Conservation (phyloP, 1,284 basidiomycete genomes). For the Wallemia mellicola region DNA sequence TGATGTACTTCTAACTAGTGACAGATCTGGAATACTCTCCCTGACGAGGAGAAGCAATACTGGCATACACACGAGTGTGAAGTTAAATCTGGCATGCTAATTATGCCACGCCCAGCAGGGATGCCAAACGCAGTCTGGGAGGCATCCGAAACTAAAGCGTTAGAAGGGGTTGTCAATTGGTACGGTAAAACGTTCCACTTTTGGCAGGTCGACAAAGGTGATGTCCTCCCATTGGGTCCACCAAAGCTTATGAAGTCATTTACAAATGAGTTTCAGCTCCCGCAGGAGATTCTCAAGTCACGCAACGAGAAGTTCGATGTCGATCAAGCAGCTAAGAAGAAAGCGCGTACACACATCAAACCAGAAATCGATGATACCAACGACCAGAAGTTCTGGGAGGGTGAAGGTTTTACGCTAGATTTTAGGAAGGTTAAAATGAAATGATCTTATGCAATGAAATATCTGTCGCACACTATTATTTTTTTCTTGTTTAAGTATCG, state of each 20-base stretch:
- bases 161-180: slow-evolving; percentile 6
- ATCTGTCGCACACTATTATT: too few species aligned
- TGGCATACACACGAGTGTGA: slow-evolving; percentile 25
- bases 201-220: slow-evolving; percentile 4
- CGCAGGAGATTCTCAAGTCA: background rate
- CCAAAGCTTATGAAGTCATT: slow-evolving; percentile 3
- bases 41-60: slow-evolving; percentile 21
- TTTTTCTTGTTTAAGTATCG: too few species aligned
- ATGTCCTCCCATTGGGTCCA: slow-evolving; percentile 5
- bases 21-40: slow-evolving; percentile 18
- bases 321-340: background rate
- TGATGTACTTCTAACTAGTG: background rate
- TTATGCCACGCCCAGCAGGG: slow-evolving; percentile 2
- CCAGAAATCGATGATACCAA: background rate
- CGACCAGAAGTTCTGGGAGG: background rate
- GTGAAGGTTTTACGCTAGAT: background rate
- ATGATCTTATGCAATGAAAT: too few species aligned
- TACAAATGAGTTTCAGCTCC: background rate
- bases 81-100: slow-evolving; percentile 18
- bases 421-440: background rate
- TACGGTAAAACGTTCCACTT: slow-evolving; percentile 8
- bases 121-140: slow-evolving; percentile 5
- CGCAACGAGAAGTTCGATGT: background rate
- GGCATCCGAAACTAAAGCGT: slow-evolving; percentile 4
- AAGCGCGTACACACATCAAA: background rate